phyloP scores from a whole-genome alignment of 352 stramenopile species.

The Blastocystis sp. region DNA sequence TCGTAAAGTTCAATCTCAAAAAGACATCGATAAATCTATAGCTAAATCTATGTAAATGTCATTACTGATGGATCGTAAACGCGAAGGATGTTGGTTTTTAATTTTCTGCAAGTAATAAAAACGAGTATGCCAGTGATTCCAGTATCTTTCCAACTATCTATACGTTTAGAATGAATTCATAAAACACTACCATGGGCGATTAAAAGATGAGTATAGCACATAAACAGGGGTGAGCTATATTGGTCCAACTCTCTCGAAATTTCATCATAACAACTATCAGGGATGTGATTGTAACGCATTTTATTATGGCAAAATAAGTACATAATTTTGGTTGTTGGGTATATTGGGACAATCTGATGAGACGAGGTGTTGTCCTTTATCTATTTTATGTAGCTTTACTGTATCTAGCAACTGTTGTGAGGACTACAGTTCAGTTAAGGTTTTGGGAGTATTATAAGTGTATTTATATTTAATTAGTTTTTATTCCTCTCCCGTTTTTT shows the following conservation, averaged over 20 bases:
- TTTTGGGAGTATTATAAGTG: no score
- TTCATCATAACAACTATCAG: background rate
- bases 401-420: no score
- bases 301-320: background rate
- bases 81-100: constrained; percentile 20
- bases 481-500: no score
- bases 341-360: no score
- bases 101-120: constrained; percentile 42
- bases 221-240: constrained; percentile 37
- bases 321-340: no score
- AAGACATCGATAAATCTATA: background rate
- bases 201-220: constrained; percentile 45
- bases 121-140: constrained; percentile 29
- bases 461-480: no score
- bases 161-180: background rate
- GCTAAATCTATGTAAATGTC: background rate
- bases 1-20: constrained; percentile 52
- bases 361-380: no score
- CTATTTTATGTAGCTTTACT: no score
- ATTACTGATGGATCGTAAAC: constrained; percentile 13
- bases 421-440: no score
- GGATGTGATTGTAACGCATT: constrained; percentile 54
- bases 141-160: constrained; percentile 45
- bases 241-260: constrained; percentile 12
- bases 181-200: background rate